These are phyloP conservation scores for Candida frijolesensis DNA, from an alignment of 1,139 yeast genomes.

Conservation along the genomic window DNA sequence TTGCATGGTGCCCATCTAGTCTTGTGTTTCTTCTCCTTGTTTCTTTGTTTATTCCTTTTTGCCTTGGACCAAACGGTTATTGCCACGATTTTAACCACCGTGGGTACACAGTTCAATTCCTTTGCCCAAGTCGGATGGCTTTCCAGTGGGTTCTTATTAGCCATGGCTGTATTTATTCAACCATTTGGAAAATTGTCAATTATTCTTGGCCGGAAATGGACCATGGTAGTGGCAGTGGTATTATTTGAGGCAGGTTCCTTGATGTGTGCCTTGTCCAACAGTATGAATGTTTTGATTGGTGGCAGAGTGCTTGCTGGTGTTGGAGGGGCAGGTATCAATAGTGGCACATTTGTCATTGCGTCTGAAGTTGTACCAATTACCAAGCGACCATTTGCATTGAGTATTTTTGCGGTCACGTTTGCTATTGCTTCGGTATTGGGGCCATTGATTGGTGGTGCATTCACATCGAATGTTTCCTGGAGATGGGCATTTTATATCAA, in stretches of 20 bases:
- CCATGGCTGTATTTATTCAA: slow-evolving; percentile 38
- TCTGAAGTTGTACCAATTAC: slow-evolving; percentile 34
- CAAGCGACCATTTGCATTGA: slow-evolving; percentile 33
- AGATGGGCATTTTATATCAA: slow-evolving; percentile 76
- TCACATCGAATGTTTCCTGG: slow-evolving; percentile 53
- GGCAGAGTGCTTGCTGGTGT: slow-evolving; percentile 40
- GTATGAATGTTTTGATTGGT: slow-evolving; percentile 40
- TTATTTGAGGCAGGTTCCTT: slow-evolving; percentile 42
- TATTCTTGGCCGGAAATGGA: slow-evolving; percentile 47
- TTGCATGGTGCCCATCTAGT: slow-evolving; percentile 31
- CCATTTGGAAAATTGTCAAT: slow-evolving; percentile 47
- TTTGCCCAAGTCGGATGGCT: slow-evolving; percentile 64
- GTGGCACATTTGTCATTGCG: slow-evolving; percentile 28
- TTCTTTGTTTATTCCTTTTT: slow-evolving; percentile 35
- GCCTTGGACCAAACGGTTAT: slow-evolving; percentile 48
- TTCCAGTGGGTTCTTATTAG: slow-evolving; percentile 57
- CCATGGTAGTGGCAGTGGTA: slow-evolving; percentile 35
- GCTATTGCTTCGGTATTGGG: slow-evolving; percentile 55
- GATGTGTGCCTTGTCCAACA: slow-evolving; percentile 38
- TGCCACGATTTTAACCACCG: slow-evolving; percentile 36
- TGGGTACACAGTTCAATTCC: slow-evolving; percentile 41
- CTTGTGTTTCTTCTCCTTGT: slow-evolving; percentile 29
- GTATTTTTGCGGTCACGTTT: slow-evolving; percentile 42
- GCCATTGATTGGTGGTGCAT: slow-evolving; percentile 58
- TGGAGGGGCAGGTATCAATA: slow-evolving; percentile 37